Evolutionary conservation across 78 protist genomes (phyloP).

Genomic region (Dictyostelium firmibasis): DNA sequence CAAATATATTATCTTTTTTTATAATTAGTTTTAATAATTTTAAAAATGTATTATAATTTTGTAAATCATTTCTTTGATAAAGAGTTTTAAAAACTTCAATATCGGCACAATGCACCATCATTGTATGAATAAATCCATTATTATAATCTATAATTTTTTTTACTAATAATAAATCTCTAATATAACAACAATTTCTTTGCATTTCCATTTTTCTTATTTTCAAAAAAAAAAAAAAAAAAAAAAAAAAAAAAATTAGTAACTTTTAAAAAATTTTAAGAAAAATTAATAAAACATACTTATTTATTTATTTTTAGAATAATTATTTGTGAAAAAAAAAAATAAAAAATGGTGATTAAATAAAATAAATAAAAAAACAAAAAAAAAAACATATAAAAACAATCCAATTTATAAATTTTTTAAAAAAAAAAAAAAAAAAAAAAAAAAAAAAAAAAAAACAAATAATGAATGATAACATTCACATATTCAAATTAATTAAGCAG

Average conservation of each 20-base stretch:
- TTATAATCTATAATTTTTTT: background rate
- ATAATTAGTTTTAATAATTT: background rate
- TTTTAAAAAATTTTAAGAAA: too few relatives aligned
- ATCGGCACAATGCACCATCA: background rate
- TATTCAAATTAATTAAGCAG: background rate
- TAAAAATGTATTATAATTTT: background rate
- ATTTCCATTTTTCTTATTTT: background rate
- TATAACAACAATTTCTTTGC: background rate
- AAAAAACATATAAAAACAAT: too few relatives aligned
- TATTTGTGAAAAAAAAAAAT: too few relatives aligned
- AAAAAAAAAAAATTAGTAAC: background rate
- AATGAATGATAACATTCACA: background rate
- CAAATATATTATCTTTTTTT: background rate
- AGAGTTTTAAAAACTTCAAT: background rate
- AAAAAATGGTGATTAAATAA: too few relatives aligned
- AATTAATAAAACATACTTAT: too few relatives aligned
- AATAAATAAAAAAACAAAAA: too few relatives aligned
- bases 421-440: too few relatives aligned
- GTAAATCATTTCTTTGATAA: background rate
- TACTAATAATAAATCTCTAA: background rate
- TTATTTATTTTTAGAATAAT: too few relatives aligned
- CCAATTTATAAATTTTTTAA: too few relatives aligned
- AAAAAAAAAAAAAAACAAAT: background rate
- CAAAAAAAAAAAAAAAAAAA: background rate
- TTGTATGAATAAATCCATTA: background rate